phyloP scores from a whole-genome alignment of 2,329 filamentous ascomycete genomes.

The Phialophora tarda region DNA sequence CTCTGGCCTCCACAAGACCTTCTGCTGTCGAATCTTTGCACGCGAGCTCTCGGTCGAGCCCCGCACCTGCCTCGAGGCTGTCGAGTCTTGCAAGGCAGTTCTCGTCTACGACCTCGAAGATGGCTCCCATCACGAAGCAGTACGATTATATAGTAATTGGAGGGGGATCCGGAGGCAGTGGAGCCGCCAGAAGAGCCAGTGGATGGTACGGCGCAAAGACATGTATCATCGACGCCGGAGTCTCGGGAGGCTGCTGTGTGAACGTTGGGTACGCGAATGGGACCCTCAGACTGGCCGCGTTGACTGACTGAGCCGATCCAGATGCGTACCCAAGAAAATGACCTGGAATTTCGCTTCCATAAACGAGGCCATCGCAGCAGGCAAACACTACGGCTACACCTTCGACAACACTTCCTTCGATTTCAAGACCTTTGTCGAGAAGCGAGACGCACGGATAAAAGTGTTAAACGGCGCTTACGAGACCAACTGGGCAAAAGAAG shows the following conservation, averaged over 20 bases:
- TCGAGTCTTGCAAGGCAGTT: slow-evolving; percentile 51
- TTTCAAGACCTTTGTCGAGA: slow-evolving; percentile 56
- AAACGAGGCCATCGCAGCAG: slow-evolving; percentile 54
- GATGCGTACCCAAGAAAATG: slow-evolving; percentile 61
- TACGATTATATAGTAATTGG: slow-evolving; percentile 64
- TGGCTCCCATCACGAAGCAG: slow-evolving; percentile 55
- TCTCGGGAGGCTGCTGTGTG: slow-evolving; percentile 58
- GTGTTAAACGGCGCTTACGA: slow-evolving; percentile 57
- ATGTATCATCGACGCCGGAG: slow-evolving; percentile 57
- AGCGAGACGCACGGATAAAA: slow-evolving; percentile 54
- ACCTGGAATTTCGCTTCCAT: slow-evolving; percentile 59
- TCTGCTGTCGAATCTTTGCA: slow-evolving; percentile 3
- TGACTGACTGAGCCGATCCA: slow-evolving; percentile 36
- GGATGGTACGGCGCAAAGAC: slow-evolving; percentile 60
- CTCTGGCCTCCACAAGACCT: slow-evolving; percentile 25
- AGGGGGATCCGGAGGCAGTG: slow-evolving; percentile 60
- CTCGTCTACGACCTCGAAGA: slow-evolving; percentile 45
- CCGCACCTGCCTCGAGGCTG: slow-evolving; percentile 44
- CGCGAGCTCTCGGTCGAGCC: slow-evolving; percentile 17
- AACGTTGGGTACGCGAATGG: slow-evolving; percentile 55
- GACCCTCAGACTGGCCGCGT: background rate
- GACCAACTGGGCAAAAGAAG: slow-evolving; percentile 56
- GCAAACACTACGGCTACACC: slow-evolving; percentile 56
- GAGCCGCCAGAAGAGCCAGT: slow-evolving; percentile 55
- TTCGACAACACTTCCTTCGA: slow-evolving; percentile 51